Evolutionary conservation across 73 alveolate genomes (phyloP), one percentile per base, ranked within the genome.

Genomic region (Diophrys appendiculata): DNA sequence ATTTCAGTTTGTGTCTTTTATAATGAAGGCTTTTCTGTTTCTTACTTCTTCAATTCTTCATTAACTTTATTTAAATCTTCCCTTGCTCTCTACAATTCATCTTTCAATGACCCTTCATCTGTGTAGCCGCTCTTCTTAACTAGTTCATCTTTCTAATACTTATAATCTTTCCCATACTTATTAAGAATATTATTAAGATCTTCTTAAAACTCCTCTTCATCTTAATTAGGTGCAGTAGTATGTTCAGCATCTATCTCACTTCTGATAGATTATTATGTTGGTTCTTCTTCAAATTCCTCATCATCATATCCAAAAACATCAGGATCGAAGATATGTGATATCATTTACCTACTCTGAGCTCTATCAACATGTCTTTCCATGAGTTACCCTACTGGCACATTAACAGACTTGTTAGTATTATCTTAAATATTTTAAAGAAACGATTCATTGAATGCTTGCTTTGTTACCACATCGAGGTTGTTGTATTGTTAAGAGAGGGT

Each of bases 381-480:
- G n/a, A n/a, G n/a, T 23, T 60, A 23, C 33, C 11, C 5, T 2
- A 60, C 71, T 2, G 25, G 28, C 33, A 23, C 71, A 31, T 60
- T 60, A 3, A 60, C 25, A 23, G 71, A 60, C 11, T 23, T 60
- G 26, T 80, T 72, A 23, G 69, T 84, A n/a, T 33, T 1, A 33
- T 82, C 90, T 43, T 43, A 18, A 11, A 82, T 23, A 52, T 82
- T 82, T 28, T 34, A 75, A n/a, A 82, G 33, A 68, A 82, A 82
- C 0, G 80, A 64, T 65, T 82, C 90, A 74, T 82, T 82, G 35
- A 82, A 82, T 29, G 84, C 84, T 34, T 65, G 73, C 68, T 82
- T 82, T 0, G 90, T 82, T n/a, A n/a, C 69, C 0, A 56, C 52
- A 52, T 82, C 90, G 26, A 82, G 34, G 22, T 72, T 33, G 34